Evolutionary conservation across 1,284 basidiomycete genomes (phyloP), one percentile per base, ranked within the genome.

Genomic region (Ustilago xerochloae): DNA sequence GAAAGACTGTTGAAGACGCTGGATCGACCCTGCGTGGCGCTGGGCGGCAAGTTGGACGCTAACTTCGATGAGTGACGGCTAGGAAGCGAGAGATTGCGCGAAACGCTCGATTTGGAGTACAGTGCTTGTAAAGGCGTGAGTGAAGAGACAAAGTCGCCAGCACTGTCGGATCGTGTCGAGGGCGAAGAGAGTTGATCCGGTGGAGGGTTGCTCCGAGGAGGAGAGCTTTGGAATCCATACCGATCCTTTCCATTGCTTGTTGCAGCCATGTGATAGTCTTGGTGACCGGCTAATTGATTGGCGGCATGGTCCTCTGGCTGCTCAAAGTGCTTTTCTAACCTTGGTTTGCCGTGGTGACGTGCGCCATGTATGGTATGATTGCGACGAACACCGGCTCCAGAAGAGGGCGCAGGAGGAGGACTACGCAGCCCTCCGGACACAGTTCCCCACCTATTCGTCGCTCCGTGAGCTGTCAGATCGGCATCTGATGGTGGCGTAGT

Each of bases 1-100:
- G 67, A 78, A 9, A 80, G 66, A 33, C 77, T 79, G 48, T 80
- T 80, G 62, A 66, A 70, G 22, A 63, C 52, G 43, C 63, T 67
- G 6, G 53, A 47, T 24, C 67, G 59, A 13, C 67, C 67, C 16
- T 70, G 72, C 1, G 72, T 70, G 7, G 63, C 67, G 49, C 60
- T 70, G 24, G 41, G 43, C 6, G 72, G 58, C 30, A 70, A 28
- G 36, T 61, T 51, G 35, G 69, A 48, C 10, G 49, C 46, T 16
- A 65, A 26, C 26, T 61, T 69, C 43, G 65, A 53, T 32, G 74
- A 65, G 41, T 72, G 66, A 15, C 74, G 65, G 26, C 46, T 68
- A 4, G 74, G 74, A 20, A 76, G 35, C 13, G 68, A 72, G 13
- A 73, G 71, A 20, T 73, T 73, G n/a, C 74, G 33, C 7, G 64